Evolutionary conservation across 2,329 filamentous ascomycete species (phyloP).

Genomic region (Simplicillium sp.): DNA sequence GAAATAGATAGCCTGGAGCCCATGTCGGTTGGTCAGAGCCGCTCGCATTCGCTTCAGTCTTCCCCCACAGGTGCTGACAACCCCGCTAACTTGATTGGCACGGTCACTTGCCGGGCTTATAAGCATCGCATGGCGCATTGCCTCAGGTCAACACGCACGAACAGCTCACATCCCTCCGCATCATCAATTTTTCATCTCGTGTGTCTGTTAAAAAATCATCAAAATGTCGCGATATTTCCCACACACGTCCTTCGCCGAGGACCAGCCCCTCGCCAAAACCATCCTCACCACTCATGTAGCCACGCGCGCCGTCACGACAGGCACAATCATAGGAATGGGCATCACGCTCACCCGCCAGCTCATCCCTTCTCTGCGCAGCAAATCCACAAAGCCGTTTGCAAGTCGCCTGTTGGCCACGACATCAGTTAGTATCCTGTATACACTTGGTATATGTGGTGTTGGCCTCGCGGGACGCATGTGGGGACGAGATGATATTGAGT

Average conservation of each 20-base stretch:
- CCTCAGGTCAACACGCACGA: no score
- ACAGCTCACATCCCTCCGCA: no score
- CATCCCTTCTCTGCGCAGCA: constrained; percentile 18
- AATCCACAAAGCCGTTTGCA: constrained; percentile 16
- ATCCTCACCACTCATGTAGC: constrained; percentile 53
- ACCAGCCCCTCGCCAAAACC: constrained; percentile 43
- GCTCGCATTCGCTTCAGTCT: no score
- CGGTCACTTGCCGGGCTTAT: no score
- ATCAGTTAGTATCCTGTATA: constrained; percentile 34
- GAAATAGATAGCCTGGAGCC: no score
- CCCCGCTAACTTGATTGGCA: background rate
- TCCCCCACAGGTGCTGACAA: background rate
- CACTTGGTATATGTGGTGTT: constrained; percentile 30
- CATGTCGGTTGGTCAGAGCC: no score
- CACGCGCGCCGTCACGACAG: constrained; percentile 43
- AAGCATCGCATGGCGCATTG: no score
- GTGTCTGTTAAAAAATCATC: no score
- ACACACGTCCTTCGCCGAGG: constrained; percentile 50
- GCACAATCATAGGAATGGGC: constrained; percentile 36
- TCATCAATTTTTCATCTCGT: no score
- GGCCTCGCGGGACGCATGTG: constrained; percentile 41
- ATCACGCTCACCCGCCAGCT: constrained; percentile 22
- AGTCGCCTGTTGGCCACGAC: constrained; percentile 32
- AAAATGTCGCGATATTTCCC: constrained; percentile 46
- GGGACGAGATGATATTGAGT: constrained; percentile 49